These are phyloP conservation scores for Lycium ferocissimum DNA, from an alignment of 257 asterid species.

Conservation along the genomic window DNA sequence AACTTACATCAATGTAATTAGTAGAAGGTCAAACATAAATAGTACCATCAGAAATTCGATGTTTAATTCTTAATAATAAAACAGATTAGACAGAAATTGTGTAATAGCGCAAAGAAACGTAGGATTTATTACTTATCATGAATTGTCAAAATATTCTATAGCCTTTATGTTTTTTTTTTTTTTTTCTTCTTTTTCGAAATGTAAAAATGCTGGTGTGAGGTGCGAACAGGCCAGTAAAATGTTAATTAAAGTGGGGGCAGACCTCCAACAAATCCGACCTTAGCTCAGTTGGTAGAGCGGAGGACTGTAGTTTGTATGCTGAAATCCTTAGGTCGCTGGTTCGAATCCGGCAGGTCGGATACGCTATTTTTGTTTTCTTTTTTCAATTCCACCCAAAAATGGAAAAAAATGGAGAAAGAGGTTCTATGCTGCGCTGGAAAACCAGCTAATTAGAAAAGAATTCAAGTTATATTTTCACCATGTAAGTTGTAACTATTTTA, in stretches of 20 bases:
- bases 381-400: too few species aligned
- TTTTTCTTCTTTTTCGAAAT: background rate
- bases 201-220: background rate
- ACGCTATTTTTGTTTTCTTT: too few species aligned
- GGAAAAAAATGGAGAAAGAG: too few species aligned
- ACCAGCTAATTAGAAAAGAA: too few species aligned
- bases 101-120: too few species aligned
- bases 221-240: background rate
- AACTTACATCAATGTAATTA: too few species aligned
- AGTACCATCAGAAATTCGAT: background rate
- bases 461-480: too few species aligned
- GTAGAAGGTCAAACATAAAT: background rate
- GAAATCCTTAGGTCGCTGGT: constrained; percentile 51
- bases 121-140: background rate
- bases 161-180: background rate
- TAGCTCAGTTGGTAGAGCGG: constrained; percentile 29
- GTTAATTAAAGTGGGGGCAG: rapidly evolving
- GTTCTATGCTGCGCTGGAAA: too few species aligned
- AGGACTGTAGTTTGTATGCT: constrained; percentile 13
- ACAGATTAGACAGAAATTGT: background rate
- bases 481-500: too few species aligned
- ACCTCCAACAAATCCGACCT: background rate
- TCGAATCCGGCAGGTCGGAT: constrained; percentile 58
- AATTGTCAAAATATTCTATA: background rate
- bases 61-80: background rate